These are phyloP conservation scores for Delonix regia DNA, from an alignment of 306 rosid genomes.

Conservation along the genomic window DNA sequence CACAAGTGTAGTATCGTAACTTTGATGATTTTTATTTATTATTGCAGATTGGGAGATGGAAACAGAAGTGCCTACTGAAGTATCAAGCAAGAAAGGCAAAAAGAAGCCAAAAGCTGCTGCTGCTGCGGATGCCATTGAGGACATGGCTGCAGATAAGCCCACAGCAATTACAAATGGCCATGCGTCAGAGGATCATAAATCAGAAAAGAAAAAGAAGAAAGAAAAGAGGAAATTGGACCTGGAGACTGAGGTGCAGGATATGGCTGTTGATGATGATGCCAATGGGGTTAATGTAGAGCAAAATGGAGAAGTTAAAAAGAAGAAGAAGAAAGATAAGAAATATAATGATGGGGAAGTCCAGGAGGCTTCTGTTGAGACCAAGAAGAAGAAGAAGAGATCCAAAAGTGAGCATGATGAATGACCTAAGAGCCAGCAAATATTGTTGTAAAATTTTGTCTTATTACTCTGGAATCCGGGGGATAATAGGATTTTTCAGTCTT, in stretches of 20 bases:
- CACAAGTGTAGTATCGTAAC: not conserved
- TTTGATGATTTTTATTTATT: constrained; percentile 13
- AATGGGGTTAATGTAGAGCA: constrained; percentile 46
- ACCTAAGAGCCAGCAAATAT: not conserved
- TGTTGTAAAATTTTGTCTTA: not conserved
- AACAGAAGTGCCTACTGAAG: constrained; percentile 55
- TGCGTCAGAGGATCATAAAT: constrained; percentile 54
- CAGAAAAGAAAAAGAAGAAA: constrained; percentile 88
- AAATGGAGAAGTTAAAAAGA: constrained; percentile 52
- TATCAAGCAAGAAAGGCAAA: constrained; percentile 71
- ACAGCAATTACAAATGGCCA: constrained; percentile 57
- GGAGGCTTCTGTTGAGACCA: constrained; percentile 45
- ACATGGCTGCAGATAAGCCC: constrained; percentile 56
- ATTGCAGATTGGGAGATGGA: constrained; percentile 64
- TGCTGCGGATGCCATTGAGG: constrained; percentile 46
- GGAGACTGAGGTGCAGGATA: constrained; percentile 45
- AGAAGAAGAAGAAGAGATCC: constrained; percentile 78
- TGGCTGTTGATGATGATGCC: constrained; percentile 35
- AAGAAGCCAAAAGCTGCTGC: constrained; percentile 66
- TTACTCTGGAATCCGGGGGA: constrained; percentile 1
- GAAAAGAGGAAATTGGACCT: constrained; percentile 74
- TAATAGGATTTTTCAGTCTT: constrained; percentile 4
- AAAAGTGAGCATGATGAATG: constrained; percentile 56
- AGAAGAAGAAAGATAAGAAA: constrained; percentile 66
- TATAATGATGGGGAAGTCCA: constrained; percentile 46